These are phyloP conservation scores for Collybia sordida DNA, from an alignment of 768 basidiomycete genomes.

Conservation along the genomic window DNA sequence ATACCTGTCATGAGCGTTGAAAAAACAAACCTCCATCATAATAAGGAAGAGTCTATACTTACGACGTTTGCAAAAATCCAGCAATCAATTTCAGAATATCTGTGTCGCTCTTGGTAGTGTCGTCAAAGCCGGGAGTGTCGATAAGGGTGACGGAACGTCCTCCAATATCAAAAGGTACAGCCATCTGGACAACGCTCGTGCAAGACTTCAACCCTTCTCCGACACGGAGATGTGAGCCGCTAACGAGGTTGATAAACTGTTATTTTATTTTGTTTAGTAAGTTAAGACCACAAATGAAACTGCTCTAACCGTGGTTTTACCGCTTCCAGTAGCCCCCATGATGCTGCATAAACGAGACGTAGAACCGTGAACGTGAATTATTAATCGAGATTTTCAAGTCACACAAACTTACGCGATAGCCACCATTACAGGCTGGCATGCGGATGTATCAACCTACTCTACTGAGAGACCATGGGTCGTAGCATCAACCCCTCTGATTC, in stretches of 20 bases:
- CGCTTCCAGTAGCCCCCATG: constrained; percentile 38
- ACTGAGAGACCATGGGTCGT: too few species aligned
- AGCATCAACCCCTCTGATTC: too few species aligned
- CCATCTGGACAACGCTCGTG: constrained; percentile 42
- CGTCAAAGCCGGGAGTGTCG: constrained; percentile 64
- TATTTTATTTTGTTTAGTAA: neutral
- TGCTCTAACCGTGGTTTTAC: constrained; percentile 32
- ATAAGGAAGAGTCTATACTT: constrained; percentile 22
- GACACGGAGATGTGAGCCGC: constrained; percentile 45
- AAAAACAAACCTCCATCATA: constrained; percentile 20
- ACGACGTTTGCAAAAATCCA: constrained; percentile 7
- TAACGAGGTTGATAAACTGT: constrained; percentile 55
- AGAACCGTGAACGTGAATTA: neutral
- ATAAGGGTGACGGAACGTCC: constrained; percentile 43
- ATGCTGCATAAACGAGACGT: constrained; percentile 18
- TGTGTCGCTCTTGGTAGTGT: constrained; percentile 45
- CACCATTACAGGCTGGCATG: neutral
- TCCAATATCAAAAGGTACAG: constrained; percentile 40
- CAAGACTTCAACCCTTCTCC: constrained; percentile 49
- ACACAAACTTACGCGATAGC: constrained; percentile 8
- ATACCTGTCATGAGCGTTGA: constrained; percentile 14
- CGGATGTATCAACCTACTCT: too few species aligned
- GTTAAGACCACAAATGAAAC: neutral
- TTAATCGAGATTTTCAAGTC: too few species aligned
- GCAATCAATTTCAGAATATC: constrained; percentile 51